Evolutionary conservation across 2,329 filamentous ascomycete species (phyloP).

Genomic region (Chaetomium globosum): DNA sequence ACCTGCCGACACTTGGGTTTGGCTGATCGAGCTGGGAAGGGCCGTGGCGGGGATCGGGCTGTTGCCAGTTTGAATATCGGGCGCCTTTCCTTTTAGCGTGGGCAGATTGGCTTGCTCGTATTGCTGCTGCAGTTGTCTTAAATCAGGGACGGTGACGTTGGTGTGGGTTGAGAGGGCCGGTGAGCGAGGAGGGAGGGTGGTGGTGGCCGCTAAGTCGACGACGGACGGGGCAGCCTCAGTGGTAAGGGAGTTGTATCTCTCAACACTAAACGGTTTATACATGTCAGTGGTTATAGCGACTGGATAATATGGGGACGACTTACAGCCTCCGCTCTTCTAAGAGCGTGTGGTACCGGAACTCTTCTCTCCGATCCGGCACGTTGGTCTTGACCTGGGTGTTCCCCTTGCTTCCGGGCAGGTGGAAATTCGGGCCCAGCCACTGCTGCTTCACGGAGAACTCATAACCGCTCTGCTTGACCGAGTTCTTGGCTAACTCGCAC

Average conservation of each 20-base stretch:
- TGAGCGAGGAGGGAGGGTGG: slow-evolving; percentile 17
- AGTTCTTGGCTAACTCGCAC: slow-evolving; percentile 97
- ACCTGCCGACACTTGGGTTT: background rate
- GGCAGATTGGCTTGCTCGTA: background rate
- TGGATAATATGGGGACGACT: slow-evolving; percentile 40
- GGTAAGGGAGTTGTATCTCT: slow-evolving; percentile 48
- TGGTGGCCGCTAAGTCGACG: slow-evolving; percentile 22
- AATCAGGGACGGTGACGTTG: background rate
- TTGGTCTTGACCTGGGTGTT: slow-evolving; percentile 97
- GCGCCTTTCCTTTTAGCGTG: background rate
- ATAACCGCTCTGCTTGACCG: slow-evolving; percentile 91
- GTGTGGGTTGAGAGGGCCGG: slow-evolving; percentile 11
- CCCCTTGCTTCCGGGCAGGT: slow-evolving; percentile 75
- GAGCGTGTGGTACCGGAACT: slow-evolving; percentile 85
- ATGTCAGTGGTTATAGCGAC: background rate
- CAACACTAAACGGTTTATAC: slow-evolving; percentile 41
- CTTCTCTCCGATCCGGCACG: slow-evolving; percentile 87
- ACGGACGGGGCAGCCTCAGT: slow-evolving; percentile 28
- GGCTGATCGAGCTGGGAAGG: background rate
- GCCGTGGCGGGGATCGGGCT: background rate
- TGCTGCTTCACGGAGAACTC: slow-evolving; percentile 85
- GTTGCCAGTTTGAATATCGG: background rate
- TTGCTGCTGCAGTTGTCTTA: slow-evolving; percentile 7
- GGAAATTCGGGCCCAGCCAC: slow-evolving; percentile 82
- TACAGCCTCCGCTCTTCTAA: slow-evolving; percentile 83